Percentiles rank a stretch among this genome's conserved stretches.
Conservation (phyloP, 768 basidiomycete species). For the Mycena galopus region DNA sequence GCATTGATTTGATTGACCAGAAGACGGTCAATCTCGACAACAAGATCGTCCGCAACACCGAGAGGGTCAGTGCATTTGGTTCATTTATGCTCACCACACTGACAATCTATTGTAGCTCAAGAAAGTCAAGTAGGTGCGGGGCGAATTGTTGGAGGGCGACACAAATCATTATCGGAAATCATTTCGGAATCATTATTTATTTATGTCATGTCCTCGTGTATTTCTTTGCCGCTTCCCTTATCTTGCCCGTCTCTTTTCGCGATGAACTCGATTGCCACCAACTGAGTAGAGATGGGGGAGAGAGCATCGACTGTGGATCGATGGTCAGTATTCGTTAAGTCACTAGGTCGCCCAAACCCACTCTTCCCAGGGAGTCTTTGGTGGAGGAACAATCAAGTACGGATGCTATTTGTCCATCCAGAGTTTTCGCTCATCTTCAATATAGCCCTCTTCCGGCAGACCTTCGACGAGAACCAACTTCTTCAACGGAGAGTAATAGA, state of each 20-base stretch:
- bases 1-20: slow-evolving; percentile 81
- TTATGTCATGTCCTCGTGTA: neutral
- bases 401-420: neutral
- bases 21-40: slow-evolving; percentile 85
- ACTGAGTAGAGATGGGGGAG: slow-evolving; percentile 11
- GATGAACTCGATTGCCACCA: neutral
- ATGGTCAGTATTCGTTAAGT: slow-evolving; percentile 6
- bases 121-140: slow-evolving; percentile 62
- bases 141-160: neutral
- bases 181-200: no score
- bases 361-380: slow-evolving; percentile 44
- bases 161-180: no score
- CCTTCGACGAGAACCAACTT: slow-evolving; percentile 46
- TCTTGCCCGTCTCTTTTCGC: neutral
- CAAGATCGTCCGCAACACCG: slow-evolving; percentile 85
- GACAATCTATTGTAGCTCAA: slow-evolving; percentile 64
- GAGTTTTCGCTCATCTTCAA: neutral
- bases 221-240: neutral
- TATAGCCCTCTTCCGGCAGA: slow-evolving; percentile 48
- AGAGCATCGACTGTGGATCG: slow-evolving; percentile 2
- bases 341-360: neutral
- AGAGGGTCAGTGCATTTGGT: slow-evolving; percentile 67
- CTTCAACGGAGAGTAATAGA: slow-evolving; percentile 49
- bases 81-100: neutral
- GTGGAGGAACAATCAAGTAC: slow-evolving; percentile 51